Evolutionary conservation across 148 eudicot species (phyloP).

Genomic region (Beta vulgaris): DNA sequence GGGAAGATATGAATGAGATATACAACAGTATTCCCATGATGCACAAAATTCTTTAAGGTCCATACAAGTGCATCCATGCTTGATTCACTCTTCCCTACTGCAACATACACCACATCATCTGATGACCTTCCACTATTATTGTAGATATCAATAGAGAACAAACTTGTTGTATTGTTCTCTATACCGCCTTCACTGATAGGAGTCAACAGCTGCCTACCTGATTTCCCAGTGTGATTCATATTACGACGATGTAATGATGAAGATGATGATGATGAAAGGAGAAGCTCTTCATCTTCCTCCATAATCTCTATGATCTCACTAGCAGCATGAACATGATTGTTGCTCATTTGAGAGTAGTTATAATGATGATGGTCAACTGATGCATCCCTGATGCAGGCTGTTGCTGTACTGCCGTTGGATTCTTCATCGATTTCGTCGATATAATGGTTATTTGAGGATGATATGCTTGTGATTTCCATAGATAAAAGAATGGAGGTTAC

Average conservation of each 20-base stretch:
- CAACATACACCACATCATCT: conserved; percentile 52
- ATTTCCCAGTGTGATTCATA: background rate
- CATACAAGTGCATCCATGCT: conserved; percentile 79
- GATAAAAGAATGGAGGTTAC: too few relatives aligned
- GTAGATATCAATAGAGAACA: conserved; percentile 31
- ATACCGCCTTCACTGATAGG: conserved; percentile 29
- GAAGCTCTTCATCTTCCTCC: conserved; percentile 14
- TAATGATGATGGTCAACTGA: background rate
- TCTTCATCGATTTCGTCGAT: background rate
- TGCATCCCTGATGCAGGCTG: background rate
- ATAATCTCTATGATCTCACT: conserved; percentile 26
- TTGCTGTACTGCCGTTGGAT: background rate
- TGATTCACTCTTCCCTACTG: conserved; percentile 40
- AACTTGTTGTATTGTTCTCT: conserved; percentile 7
- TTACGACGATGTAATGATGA: background rate
- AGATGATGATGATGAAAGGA: background rate
- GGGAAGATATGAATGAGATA: conserved; percentile 78
- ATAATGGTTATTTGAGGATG: background rate
- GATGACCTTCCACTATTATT: background rate
- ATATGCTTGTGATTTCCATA: background rate
- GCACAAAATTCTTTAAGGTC: conserved; percentile 45
- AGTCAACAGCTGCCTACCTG: conserved; percentile 10
- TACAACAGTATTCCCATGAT: conserved; percentile 34
- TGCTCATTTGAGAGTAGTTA: background rate
- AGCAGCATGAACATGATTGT: background rate